phyloP scores from a whole-genome alignment of 177 flowering plant species.

The Vitis hybrid region DNA sequence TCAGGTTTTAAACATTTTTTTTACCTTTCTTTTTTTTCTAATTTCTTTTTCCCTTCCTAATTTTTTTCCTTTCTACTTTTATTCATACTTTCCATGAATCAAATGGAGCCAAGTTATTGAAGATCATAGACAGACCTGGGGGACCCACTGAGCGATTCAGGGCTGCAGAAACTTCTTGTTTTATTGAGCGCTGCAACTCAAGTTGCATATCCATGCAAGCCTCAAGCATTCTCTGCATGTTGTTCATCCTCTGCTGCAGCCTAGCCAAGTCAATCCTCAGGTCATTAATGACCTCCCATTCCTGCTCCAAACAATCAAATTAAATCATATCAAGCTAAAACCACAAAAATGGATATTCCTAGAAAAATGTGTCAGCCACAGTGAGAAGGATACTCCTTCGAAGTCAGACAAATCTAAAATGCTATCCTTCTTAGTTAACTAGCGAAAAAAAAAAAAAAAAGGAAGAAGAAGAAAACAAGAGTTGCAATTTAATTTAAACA shows the following conservation, averaged over 20 bases:
- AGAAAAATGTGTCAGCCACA: neutral
- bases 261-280: slow-evolving; percentile 85
- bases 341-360: no score
- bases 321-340: slow-evolving; percentile 5
- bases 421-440: no score
- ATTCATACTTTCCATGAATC: no score
- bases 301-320: slow-evolving; percentile 45
- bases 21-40: no score
- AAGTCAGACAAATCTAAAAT: no score
- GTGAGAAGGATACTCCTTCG: neutral
- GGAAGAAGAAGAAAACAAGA: neutral
- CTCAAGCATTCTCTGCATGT: slow-evolving; percentile 94
- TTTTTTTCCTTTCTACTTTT: no score
- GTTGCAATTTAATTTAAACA: neutral
- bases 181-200: slow-evolving; percentile 91
- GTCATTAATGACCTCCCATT: slow-evolving; percentile 88
- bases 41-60: no score
- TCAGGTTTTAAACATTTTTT: no score
- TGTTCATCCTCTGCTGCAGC: slow-evolving; percentile 89
- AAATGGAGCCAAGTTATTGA: neutral
- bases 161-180: slow-evolving; percentile 93
- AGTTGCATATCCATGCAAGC: slow-evolving; percentile 99
- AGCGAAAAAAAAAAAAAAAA: neutral
- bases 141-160: slow-evolving; percentile 60
- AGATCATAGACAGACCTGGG: slow-evolving; percentile 40